Conservation (phyloP, 805 yeast species). For the Zygoascus tannicola region DNA sequence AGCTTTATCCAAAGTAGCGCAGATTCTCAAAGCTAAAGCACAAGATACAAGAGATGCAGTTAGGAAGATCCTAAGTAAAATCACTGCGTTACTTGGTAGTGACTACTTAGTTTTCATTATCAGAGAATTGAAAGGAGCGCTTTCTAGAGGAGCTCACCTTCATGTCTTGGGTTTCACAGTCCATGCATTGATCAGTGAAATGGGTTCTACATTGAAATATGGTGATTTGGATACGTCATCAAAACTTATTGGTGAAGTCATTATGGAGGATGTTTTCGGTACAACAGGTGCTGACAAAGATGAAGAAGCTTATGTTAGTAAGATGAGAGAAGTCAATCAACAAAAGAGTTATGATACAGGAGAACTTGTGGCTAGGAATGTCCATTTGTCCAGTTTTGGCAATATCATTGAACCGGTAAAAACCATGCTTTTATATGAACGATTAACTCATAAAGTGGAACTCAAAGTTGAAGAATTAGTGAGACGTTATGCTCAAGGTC, state of each 20-base stretch:
- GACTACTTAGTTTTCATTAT: conserved; percentile 63
- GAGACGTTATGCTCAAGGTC: conserved; percentile 68
- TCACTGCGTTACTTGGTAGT: conserved; percentile 60
- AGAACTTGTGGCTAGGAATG: conserved; percentile 60
- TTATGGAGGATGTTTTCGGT: conserved; percentile 93
- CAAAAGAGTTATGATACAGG: conserved; percentile 84
- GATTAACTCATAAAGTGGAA: conserved; percentile 58
- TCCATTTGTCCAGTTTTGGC: conserved; percentile 48
- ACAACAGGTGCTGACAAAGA: conserved; percentile 90
- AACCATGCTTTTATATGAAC: conserved; percentile 48
- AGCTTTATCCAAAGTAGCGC: conserved; percentile 76
- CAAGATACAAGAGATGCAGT: conserved; percentile 85
- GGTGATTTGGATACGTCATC: conserved; percentile 69
- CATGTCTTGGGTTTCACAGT: conserved; percentile 87
- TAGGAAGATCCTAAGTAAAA: conserved; percentile 61
- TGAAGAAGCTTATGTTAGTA: conserved; percentile 78
- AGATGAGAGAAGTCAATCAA: conserved; percentile 83
- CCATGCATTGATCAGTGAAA: conserved; percentile 56
- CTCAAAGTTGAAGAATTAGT: conserved; percentile 70
- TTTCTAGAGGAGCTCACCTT: conserved; percentile 83
- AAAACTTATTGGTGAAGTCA: conserved; percentile 49
- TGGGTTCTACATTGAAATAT: conserved; percentile 40
- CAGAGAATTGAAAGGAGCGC: conserved; percentile 66
- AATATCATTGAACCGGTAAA: conserved; percentile 61
- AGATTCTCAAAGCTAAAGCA: conserved; percentile 71